Percentiles rank a stretch among this genome's conserved stretches.
phyloP scores from a whole-genome alignment of 441 rosid genomes.

The Dalechampia spathulata region DNA sequence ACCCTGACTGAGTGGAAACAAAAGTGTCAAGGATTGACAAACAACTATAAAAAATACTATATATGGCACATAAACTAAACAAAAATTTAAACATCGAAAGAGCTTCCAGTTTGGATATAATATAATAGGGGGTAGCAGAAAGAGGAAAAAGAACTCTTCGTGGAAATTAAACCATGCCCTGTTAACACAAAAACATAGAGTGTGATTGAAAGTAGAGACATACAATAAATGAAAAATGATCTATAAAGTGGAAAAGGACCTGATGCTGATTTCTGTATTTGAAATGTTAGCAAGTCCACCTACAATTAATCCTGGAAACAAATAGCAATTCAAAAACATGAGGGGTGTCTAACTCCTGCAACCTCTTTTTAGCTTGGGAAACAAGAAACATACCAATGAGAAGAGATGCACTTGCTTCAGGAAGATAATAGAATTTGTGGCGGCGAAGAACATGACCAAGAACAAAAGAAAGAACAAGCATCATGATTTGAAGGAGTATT shows the following conservation, averaged over 20 bases:
- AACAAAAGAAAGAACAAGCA: constrained; percentile 97
- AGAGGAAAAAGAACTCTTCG: constrained; percentile 93
- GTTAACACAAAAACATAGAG: constrained; percentile 8
- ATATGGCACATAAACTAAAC: neutral
- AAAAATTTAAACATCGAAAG: neutral
- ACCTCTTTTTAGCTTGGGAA: too few relatives aligned
- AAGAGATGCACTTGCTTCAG: constrained; percentile 98
- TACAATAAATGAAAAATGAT: too few relatives aligned
- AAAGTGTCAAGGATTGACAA: constrained; percentile 57
- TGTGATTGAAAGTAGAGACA: too few relatives aligned
- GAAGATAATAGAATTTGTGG: constrained; percentile 87
- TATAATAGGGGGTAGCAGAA: constrained; percentile 92
- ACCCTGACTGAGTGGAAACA: constrained; percentile 80
- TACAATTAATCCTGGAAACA: constrained; percentile 63
- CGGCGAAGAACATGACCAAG: constrained; percentile 98
- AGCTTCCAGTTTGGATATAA: constrained; percentile 59
- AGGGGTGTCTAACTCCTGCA: too few relatives aligned
- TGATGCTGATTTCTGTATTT: constrained; percentile 80
- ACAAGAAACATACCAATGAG: constrained; percentile 50
- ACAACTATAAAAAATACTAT: too few relatives aligned
- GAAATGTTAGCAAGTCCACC: constrained; percentile 94
- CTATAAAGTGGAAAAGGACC: constrained; percentile 29
- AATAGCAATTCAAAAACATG: too few relatives aligned
- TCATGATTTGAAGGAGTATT: constrained; percentile 98
- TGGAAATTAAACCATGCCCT: constrained; percentile 99